Conservation (phyloP, 768 basidiomycete genomes). For the Boletellus emodensis region DNA sequence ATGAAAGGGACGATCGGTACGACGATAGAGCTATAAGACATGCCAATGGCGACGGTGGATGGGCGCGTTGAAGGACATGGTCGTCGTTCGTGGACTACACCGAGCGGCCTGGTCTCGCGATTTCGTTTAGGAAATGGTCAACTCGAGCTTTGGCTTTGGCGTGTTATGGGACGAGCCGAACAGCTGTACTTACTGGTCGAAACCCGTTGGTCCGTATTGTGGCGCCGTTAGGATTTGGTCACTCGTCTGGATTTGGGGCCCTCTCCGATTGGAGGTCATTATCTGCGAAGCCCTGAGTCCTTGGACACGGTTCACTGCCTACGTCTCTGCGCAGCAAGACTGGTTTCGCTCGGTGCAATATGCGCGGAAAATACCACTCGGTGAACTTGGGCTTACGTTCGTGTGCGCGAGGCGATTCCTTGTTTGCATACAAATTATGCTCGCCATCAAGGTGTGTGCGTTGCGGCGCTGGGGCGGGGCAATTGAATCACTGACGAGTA, state of each 20-base stretch:
- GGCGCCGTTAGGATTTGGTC: conserved; percentile 31
- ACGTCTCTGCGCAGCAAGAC: conserved; percentile 12
- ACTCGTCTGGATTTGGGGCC: conserved; percentile 24
- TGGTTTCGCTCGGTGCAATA: conserved; percentile 7
- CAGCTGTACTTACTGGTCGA: conserved; percentile 39
- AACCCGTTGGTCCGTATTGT: conserved; percentile 35
- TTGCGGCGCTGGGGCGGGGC: neutral
- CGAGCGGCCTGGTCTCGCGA: conserved; percentile 35
- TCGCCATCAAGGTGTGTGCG: conserved; percentile 16
- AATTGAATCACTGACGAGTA: conserved; percentile 6
- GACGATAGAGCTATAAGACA: conserved; percentile 73
- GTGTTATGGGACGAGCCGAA: conserved; percentile 35
- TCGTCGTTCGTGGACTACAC: conserved; percentile 34
- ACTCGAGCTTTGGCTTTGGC: conserved; percentile 36
- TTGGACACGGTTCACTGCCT: conserved; percentile 3
- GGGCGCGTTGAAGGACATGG: conserved; percentile 60
- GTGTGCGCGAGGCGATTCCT: conserved; percentile 4
- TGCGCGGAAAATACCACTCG: conserved; percentile 3
- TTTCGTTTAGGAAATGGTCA: conserved; percentile 49
- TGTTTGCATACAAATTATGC: neutral
- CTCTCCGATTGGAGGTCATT: conserved; percentile 16
- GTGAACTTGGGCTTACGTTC: conserved; percentile 2
- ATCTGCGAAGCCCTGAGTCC: conserved; percentile 18
- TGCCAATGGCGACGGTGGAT: conserved; percentile 74
- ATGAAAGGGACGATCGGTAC: conserved; percentile 78